phyloP scores from a whole-genome alignment of 2,329 filamentous ascomycete genomes.

The Metarhizium guizhouense region DNA sequence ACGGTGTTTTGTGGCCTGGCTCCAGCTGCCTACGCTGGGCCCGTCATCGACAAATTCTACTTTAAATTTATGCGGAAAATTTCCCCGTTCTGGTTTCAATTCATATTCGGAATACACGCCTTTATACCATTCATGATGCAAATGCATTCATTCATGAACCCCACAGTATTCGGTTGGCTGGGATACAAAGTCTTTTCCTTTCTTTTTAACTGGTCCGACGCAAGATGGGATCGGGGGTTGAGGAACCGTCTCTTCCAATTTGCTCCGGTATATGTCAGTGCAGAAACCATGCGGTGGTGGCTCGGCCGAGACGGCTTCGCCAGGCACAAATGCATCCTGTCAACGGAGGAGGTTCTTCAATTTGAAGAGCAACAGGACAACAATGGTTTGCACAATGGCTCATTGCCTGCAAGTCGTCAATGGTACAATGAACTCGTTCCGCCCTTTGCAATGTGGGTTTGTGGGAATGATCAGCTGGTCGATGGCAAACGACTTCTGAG shows the following conservation, averaged over 20 bases:
- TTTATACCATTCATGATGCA: constrained; percentile 93
- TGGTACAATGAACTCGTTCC: constrained; percentile 79
- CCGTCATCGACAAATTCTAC: constrained; percentile 76
- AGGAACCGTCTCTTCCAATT: constrained; percentile 85
- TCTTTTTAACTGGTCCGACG: constrained; percentile 81
- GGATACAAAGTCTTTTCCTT: constrained; percentile 87
- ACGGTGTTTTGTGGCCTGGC: constrained; percentile 88
- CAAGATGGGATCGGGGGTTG: constrained; percentile 72
- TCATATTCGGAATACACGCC: constrained; percentile 83
- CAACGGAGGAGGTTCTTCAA: constrained; percentile 61
- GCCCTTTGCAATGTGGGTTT: constrained; percentile 83
- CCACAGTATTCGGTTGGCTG: constrained; percentile 65
- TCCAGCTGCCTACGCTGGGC: constrained; percentile 82
- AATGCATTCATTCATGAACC: constrained; percentile 60
- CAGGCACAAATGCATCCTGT: constrained; percentile 73
- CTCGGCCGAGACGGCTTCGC: constrained; percentile 76
- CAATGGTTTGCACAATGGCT: constrained; percentile 14
- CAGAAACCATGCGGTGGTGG: constrained; percentile 95
- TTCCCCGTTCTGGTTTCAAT: constrained; percentile 63
- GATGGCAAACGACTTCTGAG: constrained; percentile 68
- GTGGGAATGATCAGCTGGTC: constrained; percentile 74
- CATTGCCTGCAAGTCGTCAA: constrained; percentile 39
- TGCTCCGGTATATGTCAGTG: constrained; percentile 79
- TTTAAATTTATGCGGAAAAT: constrained; percentile 87
- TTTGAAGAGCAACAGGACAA: constrained; percentile 56